phyloP scores from a whole-genome alignment of 371 early-diverging fungal species.

The Sporodiniella umbellata region DNA sequence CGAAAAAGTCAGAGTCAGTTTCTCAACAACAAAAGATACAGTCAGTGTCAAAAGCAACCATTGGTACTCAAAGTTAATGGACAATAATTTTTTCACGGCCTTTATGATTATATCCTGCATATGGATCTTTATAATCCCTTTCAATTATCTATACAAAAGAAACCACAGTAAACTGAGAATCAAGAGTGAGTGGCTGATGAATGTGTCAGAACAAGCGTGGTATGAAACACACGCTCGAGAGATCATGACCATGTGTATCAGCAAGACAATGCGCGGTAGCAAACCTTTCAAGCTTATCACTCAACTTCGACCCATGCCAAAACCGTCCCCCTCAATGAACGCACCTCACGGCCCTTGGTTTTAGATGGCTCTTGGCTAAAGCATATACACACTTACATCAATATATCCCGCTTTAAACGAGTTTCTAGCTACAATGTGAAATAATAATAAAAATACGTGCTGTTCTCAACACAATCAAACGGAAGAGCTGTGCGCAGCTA shows the following conservation, averaged over 20 bases:
- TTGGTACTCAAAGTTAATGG: conserved; percentile 22
- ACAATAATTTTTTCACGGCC: conserved; percentile 22
- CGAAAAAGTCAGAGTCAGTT: conserved; percentile 33
- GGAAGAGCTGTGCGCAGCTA: too few relatives aligned
- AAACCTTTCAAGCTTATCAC: background rate
- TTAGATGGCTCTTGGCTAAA: too few relatives aligned
- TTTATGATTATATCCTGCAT: conserved; percentile 35
- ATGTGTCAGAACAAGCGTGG: conserved; percentile 30
- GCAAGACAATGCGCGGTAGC: background rate
- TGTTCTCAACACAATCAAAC: too few relatives aligned
- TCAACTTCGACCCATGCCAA: too few relatives aligned
- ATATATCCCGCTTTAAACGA: too few relatives aligned
- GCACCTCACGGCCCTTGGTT: too few relatives aligned
- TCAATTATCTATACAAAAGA: conserved; percentile 24
- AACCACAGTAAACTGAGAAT: conserved; percentile 33
- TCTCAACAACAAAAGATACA: conserved; percentile 27
- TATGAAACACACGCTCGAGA: conserved; percentile 29
- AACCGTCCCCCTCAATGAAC: too few relatives aligned
- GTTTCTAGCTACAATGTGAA: too few relatives aligned
- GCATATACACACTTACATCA: too few relatives aligned
- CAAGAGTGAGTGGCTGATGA: conserved; percentile 42
- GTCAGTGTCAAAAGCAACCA: conserved; percentile 31
- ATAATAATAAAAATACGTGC: too few relatives aligned
- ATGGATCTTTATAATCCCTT: conserved; percentile 37
- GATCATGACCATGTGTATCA: conserved; percentile 15